A percentile compares a stretch with the other conserved stretches of the same genome.
Evolutionary conservation across 805 yeast species (phyloP).

Genomic region (Pichia nakasei): DNA sequence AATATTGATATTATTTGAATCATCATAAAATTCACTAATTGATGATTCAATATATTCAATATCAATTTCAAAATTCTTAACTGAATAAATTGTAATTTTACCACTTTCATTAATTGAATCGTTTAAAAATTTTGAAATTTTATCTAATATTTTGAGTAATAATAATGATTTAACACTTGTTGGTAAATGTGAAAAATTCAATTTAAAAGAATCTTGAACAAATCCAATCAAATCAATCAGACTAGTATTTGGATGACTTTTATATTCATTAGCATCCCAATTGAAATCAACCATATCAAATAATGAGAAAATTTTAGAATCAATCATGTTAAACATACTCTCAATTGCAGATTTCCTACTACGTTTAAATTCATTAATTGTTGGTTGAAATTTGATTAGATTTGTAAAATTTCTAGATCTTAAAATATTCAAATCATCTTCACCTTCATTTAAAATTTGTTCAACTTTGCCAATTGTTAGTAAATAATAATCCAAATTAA

Average conservation of each 20-base stretch:
- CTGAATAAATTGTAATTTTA: constrained; percentile 47
- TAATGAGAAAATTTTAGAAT: constrained; percentile 67
- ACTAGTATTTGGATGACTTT: constrained; percentile 59
- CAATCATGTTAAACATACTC: constrained; percentile 74
- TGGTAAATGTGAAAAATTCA: constrained; percentile 79
- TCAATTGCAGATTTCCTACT: constrained; percentile 63
- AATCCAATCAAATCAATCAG: constrained; percentile 80
- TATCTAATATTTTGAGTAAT: constrained; percentile 81
- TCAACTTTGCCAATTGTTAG: constrained; percentile 66
- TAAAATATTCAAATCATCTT: constrained; percentile 28
- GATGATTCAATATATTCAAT: constrained; percentile 63
- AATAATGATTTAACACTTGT: constrained; percentile 66
- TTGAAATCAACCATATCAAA: constrained; percentile 80
- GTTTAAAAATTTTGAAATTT: constrained; percentile 64
- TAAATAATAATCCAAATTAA: constrained; percentile 80
- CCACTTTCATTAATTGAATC: constrained; percentile 47
- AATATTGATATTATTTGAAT: background rate
- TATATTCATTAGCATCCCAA: constrained; percentile 52
- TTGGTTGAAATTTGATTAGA: constrained; percentile 30
- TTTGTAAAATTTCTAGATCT: constrained; percentile 22
- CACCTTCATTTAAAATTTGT: constrained; percentile 25
- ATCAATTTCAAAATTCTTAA: constrained; percentile 70
- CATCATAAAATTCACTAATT: constrained; percentile 29
- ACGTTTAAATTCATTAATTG: constrained; percentile 39
- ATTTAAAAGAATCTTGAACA: constrained; percentile 74